Percentiles rank a stretch among this genome's conserved stretches.
These are phyloP conservation scores for Cyberlindnera maclurae DNA, from an alignment of 805 yeast species.

Conservation along the genomic window DNA sequence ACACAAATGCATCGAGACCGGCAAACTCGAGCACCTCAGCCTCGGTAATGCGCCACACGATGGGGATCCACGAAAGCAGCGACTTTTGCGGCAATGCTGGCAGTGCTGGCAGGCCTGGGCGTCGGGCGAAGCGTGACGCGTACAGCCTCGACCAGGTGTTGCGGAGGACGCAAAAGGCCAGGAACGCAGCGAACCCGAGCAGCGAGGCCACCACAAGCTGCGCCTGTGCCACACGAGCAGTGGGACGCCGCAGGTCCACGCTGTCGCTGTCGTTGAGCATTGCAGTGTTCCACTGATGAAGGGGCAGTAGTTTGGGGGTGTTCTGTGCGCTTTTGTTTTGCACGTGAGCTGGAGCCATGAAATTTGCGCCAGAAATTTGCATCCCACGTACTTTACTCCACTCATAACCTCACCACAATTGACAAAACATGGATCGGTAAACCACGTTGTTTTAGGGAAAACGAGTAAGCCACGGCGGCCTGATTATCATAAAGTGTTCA, in stretches of 20 bases:
- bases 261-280: conserved; percentile 7
- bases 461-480: too few species aligned
- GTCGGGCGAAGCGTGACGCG: conserved; percentile 57
- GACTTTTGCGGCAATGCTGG: conserved; percentile 53
- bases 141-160: conserved; percentile 74
- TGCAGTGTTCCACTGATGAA: too few species aligned
- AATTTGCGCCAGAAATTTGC: too few species aligned
- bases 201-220: conserved; percentile 66
- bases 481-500: too few species aligned
- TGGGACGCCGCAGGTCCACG: conserved; percentile 21
- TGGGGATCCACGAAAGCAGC: conserved; percentile 76
- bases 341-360: too few species aligned
- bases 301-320: too few species aligned
- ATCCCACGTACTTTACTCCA: too few species aligned
- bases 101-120: conserved; percentile 55
- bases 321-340: too few species aligned
- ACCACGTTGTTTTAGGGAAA: too few species aligned
- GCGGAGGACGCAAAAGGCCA: conserved; percentile 64
- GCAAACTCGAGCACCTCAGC: conserved; percentile 78
- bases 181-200: conserved; percentile 62
- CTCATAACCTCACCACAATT: too few species aligned
- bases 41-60: conserved; percentile 59
- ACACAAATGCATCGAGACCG: conserved; percentile 92
- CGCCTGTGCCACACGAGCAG: conserved; percentile 56
- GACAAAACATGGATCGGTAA: too few species aligned